Percentiles rank a stretch among this genome's conserved stretches.
Conservation (phyloP, 306 rosid genomes). For the Trifolium pratense region DNA sequence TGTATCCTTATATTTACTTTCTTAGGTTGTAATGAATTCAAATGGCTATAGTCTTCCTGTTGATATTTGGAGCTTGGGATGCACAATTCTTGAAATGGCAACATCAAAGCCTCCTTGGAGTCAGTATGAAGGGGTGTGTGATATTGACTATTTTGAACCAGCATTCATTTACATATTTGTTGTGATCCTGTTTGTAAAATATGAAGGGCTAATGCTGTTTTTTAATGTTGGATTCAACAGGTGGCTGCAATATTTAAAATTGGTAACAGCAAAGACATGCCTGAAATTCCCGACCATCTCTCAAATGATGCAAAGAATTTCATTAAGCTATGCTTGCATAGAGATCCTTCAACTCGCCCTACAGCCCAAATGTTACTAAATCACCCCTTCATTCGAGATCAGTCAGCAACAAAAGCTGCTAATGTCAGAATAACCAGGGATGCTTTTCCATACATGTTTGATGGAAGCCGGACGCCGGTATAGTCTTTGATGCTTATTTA, state of each 20-base stretch:
- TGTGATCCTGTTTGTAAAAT: conserved; percentile 19
- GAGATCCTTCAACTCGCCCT: conserved; percentile 85
- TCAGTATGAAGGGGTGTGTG: conserved; percentile 95
- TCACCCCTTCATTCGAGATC: conserved; percentile 87
- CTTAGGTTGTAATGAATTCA: conserved; percentile 93
- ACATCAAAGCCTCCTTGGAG: conserved; percentile 96
- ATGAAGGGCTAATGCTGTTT: conserved; percentile 42
- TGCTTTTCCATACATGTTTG: conserved; percentile 69
- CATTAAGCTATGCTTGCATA: conserved; percentile 79
- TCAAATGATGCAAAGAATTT: conserved; percentile 81
- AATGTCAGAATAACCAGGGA: conserved; percentile 71
- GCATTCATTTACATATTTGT: conserved; percentile 30
- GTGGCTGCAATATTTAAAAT: conserved; percentile 98
- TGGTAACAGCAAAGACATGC: conserved; percentile 95
- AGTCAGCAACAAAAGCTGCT: conserved; percentile 64
- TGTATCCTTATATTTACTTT: conserved; percentile 35
- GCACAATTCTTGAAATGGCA: conserved; percentile 99
- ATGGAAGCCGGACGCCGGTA: conserved; percentile 97
- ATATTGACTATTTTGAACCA: conserved; percentile 40
- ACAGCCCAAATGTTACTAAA: conserved; percentile 64
- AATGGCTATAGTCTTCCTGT: conserved; percentile 91
- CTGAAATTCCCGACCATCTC: conserved; percentile 89
- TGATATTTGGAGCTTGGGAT: conserved; percentile 96
- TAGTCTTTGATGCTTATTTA: conserved; percentile 34
- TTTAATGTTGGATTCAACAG: conserved; percentile 57